Evolutionary conservation across 129 eudicot species (phyloP).

Genomic region (Centella asiatica): DNA sequence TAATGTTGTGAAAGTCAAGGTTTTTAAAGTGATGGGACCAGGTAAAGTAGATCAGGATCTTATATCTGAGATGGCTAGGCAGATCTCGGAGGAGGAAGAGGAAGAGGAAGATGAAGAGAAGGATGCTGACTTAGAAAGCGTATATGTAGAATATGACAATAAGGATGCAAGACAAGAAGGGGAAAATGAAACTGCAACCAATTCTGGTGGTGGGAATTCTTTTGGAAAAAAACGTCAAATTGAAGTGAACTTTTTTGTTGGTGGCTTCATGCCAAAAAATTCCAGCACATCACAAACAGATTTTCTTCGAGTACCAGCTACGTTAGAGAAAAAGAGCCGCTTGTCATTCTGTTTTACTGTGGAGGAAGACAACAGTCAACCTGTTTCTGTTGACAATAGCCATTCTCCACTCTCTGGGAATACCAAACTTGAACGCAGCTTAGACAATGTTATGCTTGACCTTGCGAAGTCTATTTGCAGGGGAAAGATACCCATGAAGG

Average conservation of each 20-base stretch:
- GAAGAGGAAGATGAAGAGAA: no score
- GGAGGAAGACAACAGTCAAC: conserved; percentile 38
- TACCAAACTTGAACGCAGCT: conserved; percentile 33
- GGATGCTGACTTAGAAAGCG: no score
- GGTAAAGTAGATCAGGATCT: no score
- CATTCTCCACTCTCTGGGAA: no score
- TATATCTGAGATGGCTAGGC: no score
- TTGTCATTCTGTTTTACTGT: conserved; percentile 55
- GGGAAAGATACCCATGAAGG: conserved; percentile 76
- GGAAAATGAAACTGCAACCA: conserved; percentile 39
- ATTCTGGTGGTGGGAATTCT: no score
- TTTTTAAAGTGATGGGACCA: no score
- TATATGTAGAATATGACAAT: no score
- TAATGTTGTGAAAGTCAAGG: no score
- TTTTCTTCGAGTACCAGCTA: conserved; percentile 69
- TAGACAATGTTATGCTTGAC: conserved; percentile 60
- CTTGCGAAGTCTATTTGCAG: conserved; percentile 49
- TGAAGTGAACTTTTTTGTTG: conserved; percentile 47
- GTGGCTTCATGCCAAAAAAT: conserved; percentile 30
- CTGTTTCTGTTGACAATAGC: conserved; percentile 22
- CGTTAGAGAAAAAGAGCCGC: conserved; percentile 42
- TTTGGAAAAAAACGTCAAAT: conserved; percentile 35
- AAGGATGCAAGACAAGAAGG: no score
- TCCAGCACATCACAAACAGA: conserved; percentile 33
- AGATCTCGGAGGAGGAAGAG: no score